Evolutionary conservation across 768 basidiomycete genomes (phyloP).

Genomic region (Tricholoma matsutake): DNA sequence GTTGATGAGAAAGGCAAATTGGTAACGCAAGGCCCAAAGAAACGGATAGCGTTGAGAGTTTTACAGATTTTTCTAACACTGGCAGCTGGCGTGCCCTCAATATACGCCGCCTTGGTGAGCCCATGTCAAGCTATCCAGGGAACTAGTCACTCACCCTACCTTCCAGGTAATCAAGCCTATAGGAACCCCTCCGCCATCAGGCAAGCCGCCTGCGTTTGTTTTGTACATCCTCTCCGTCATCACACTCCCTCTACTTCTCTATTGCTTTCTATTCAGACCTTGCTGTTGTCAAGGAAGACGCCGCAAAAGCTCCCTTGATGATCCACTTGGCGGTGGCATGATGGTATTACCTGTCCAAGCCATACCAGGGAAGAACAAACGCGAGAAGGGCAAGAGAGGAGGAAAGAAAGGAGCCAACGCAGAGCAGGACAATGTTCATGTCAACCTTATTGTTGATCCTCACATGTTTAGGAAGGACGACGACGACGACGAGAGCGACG

Average conservation of each 20-base stretch:
- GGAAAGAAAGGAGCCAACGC: constrained; percentile 38
- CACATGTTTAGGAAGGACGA: constrained; percentile 44
- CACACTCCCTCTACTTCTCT: constrained; percentile 48
- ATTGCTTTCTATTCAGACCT: constrained; percentile 56
- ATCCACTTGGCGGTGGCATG: constrained; percentile 39
- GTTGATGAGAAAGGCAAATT: constrained; percentile 55
- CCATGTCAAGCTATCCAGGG: background rate
- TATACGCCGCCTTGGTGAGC: constrained; percentile 64
- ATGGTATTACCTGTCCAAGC: constrained; percentile 65
- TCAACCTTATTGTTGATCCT: constrained; percentile 73
- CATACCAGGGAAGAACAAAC: constrained; percentile 41
- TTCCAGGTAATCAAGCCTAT: constrained; percentile 53
- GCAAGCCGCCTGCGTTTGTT: constrained; percentile 50
- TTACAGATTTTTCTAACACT: constrained; percentile 49
- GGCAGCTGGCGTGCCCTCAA: constrained; percentile 49
- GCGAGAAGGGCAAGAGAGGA: constrained; percentile 30
- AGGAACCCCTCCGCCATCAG: constrained; percentile 46
- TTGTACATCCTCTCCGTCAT: constrained; percentile 57
- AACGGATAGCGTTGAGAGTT: constrained; percentile 47
- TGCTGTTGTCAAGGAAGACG: constrained; percentile 46
- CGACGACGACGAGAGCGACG: constrained; percentile 31
- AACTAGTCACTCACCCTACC: constrained; percentile 8
- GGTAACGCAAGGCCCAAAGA: constrained; percentile 61
- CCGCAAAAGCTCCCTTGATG: constrained; percentile 23
- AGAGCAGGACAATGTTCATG: constrained; percentile 54